These are phyloP conservation scores for Mortierella sp. DNA, from an alignment of 371 early-diverging fungal species.

Conservation along the genomic window DNA sequence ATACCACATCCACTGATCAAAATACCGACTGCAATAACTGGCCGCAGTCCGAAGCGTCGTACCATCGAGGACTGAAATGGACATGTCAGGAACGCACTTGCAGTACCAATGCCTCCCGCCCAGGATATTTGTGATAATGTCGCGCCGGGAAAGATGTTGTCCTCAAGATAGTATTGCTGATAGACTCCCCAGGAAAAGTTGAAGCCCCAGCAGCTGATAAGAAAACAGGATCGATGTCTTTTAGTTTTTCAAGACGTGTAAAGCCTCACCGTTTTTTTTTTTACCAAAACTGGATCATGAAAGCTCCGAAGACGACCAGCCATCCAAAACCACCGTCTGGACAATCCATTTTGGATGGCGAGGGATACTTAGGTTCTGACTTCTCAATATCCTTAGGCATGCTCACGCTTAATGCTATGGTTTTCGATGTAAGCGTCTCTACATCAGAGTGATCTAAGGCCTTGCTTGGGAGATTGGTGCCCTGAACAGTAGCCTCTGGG, in stretches of 20 bases:
- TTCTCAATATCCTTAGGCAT: slow-evolving; percentile 3
- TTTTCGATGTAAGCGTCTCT: not conserved
- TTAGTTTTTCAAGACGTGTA: too few relatives aligned
- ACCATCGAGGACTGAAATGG: slow-evolving; percentile 69
- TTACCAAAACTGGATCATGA: slow-evolving; percentile 61
- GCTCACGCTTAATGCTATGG: not conserved
- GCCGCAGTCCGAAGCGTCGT: slow-evolving; percentile 62
- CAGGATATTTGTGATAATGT: slow-evolving; percentile 60
- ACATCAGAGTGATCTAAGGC: not conserved
- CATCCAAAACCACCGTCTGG: slow-evolving; percentile 71
- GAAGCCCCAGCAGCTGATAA: slow-evolving; percentile 53
- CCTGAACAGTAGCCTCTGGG: too few relatives aligned
- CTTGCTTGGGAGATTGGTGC: too few relatives aligned
- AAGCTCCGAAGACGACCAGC: slow-evolving; percentile 67
- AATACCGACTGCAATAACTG: slow-evolving; percentile 66
- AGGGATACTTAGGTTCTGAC: too few relatives aligned
- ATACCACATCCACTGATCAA: slow-evolving; percentile 63
- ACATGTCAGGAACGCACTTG: slow-evolving; percentile 58
- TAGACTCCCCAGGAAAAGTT: slow-evolving; percentile 63
- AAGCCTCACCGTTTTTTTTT: too few relatives aligned
- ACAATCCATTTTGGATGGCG: slow-evolving; percentile 1
- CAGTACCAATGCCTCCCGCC: slow-evolving; percentile 62
- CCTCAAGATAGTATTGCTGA: slow-evolving; percentile 42
- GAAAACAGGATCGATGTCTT: slow-evolving; percentile 61
- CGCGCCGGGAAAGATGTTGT: slow-evolving; percentile 56